A percentile compares a stretch with the other conserved stretches of the same genome.
Evolutionary conservation across 2,329 filamentous ascomycete genomes (phyloP).

Genomic region (Aspergillus intermedius): DNA sequence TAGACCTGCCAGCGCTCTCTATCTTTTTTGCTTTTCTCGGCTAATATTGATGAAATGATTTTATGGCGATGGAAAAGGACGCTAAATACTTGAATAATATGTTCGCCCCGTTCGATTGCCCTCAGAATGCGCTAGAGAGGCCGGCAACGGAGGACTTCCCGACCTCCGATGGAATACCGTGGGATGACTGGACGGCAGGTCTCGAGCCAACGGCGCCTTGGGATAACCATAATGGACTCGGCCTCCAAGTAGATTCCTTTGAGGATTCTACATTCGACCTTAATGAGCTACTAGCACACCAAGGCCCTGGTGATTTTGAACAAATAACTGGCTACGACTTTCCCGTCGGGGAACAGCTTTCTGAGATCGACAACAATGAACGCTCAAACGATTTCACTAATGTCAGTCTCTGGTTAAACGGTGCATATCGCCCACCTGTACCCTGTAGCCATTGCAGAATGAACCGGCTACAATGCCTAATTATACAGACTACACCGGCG

Average conservation of each 20-base stretch:
- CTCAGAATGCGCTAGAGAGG: not conserved
- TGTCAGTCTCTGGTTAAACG: slow-evolving; percentile 32
- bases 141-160: not conserved
- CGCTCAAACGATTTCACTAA: slow-evolving; percentile 10
- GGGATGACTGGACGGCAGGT: not conserved
- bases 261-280: not conserved
- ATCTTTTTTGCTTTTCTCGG: not conserved
- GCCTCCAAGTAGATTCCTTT: not conserved
- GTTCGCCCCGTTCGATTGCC: not conserved
- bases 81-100: not conserved
- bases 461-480: slow-evolving; percentile 44
- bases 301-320: not conserved
- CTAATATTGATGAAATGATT: not conserved
- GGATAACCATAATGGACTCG: not conserved
- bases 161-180: not conserved
- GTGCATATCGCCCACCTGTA: slow-evolving; percentile 36
- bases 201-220: not conserved
- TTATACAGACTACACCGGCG: slow-evolving; percentile 41
- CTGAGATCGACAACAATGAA: not conserved
- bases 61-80: not conserved
- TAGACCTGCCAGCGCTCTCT: not conserved
- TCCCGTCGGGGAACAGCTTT: not conserved
- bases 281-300: too few relatives aligned
- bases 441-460: slow-evolving; percentile 43
- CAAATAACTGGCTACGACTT: not conserved